A percentile compares a stretch with the other conserved stretches of the same genome.
Evolutionary conservation across 768 basidiomycete species (phyloP).

Genomic region (Amyloporia xantha): DNA sequence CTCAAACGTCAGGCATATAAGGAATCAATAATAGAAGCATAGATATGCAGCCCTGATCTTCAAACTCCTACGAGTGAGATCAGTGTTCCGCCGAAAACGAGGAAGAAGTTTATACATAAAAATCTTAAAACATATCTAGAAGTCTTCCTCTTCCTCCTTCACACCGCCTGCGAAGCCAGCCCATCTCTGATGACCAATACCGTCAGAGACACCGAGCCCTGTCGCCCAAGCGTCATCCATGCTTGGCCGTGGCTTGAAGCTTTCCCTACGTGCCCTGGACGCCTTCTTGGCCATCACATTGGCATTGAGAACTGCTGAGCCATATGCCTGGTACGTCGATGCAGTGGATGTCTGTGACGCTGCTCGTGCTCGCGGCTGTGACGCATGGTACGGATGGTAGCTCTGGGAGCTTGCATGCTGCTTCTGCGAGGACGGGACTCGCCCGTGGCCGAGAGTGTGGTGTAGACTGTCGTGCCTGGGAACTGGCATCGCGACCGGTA

Average conservation of each 20-base stretch:
- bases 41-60: background rate
- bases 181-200: constrained; percentile 14
- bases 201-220: constrained; percentile 2
- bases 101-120: background rate
- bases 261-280: constrained; percentile 57
- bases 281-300: constrained; percentile 40
- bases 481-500: constrained; percentile 41
- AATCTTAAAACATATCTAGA: constrained; percentile 7
- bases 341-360: constrained; percentile 13
- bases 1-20: background rate
- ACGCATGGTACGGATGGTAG: constrained; percentile 14
- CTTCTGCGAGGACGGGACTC: constrained; percentile 29
- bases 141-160: constrained; percentile 27
- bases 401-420: constrained; percentile 19
- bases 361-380: constrained; percentile 8
- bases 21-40: background rate
- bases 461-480: constrained; percentile 47
- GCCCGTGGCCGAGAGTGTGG: constrained; percentile 51
- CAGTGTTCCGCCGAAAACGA: background rate
- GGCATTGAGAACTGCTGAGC: constrained; percentile 9
- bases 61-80: background rate
- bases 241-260: constrained; percentile 79
- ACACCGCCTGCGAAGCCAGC: constrained; percentile 25
- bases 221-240: constrained; percentile 36
- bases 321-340: constrained; percentile 16